Percentiles rank a stretch among this genome's conserved stretches.
These are phyloP conservation scores for Heliamphora exappendiculata DNA, from an alignment of 148 eudicot species.

Conservation along the genomic window DNA sequence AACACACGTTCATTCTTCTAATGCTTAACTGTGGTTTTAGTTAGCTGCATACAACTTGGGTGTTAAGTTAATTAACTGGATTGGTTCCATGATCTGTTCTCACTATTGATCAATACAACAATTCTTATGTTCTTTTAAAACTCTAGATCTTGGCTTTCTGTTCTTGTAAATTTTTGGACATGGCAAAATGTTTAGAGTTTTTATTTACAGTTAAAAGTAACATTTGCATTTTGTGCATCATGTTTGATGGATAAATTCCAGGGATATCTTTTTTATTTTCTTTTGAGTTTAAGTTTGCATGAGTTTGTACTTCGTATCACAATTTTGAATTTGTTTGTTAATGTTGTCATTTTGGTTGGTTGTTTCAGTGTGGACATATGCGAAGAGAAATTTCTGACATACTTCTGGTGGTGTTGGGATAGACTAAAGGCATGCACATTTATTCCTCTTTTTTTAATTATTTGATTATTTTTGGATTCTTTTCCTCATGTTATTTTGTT, in stretches of 20 bases:
- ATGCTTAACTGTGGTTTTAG: background rate
- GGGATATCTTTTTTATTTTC: background rate
- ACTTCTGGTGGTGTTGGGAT: constrained; percentile 95
- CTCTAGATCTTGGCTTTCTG: background rate
- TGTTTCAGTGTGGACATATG: constrained; percentile 61
- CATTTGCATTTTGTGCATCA: background rate
- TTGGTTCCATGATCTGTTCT: background rate
- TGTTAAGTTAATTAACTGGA: background rate
- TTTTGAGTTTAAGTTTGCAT: background rate
- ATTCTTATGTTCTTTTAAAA: background rate
- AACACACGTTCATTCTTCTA: background rate
- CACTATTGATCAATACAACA: background rate
- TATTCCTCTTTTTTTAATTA: background rate
- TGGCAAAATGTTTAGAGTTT: background rate
- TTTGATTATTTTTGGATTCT: background rate
- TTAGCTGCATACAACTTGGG: background rate
- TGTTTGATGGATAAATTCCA: background rate
- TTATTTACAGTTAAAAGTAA: background rate
- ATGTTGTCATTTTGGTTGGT: constrained; percentile 11
- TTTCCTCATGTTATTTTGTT: background rate
- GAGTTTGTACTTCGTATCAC: background rate
- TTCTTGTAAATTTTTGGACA: background rate
- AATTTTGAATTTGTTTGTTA: background rate
- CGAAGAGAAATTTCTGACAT: constrained; percentile 77
- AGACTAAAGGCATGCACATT: constrained; percentile 64